Evolutionary conservation across 257 asterid genomes (phyloP), one percentile per base, ranked within the genome.

Genomic region (Gentiana dahurica): DNA sequence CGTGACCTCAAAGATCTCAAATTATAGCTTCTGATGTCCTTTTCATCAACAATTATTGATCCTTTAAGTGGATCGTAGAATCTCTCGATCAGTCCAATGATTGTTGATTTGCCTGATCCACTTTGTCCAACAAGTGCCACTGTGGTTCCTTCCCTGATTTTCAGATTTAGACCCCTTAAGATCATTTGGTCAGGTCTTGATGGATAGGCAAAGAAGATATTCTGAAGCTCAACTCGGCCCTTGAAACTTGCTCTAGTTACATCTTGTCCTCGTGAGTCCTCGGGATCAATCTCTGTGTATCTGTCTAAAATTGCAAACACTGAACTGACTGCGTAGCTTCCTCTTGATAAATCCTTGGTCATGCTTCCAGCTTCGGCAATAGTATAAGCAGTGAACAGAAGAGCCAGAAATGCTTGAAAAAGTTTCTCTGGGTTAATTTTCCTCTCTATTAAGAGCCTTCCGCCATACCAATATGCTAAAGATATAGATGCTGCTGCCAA

Each of bases 351-450:
- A 62, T 86, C 95, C 44, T 81, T 83, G n/a, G 95, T 86, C 95
- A 86, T 81, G 70, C 94, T 86, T 58, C 95, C 95, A 5, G 94
- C 95, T 49, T 86, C 95, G 38, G 94, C 95, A 34, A 86, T 86
- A 4, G 93, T 86, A 61, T 86, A 86, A 15, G 95, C 94, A n/a
- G 95, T 86, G 68, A 86, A 83, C 34, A 86, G 68, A 10, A 86
- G 84, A 5, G 86, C 86, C 1, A 86, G 66, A 68, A 83, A 86
- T 13, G 95, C 82, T 73, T 86, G 95, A 64, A 87, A 87, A 13
- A 87, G 89, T 43, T 61, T 59, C 71, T 84, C 81, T 0, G 94
- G 85, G 1, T 80, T 33, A 49, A 87, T 84, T 12, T 56, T 13
- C 6, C 72, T 65, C 10, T 76, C 33, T 24, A 80, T 10, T 44